Evolutionary conservation across 2,329 filamentous ascomycete species (phyloP).

Genomic region (Diaporthe sp.): DNA sequence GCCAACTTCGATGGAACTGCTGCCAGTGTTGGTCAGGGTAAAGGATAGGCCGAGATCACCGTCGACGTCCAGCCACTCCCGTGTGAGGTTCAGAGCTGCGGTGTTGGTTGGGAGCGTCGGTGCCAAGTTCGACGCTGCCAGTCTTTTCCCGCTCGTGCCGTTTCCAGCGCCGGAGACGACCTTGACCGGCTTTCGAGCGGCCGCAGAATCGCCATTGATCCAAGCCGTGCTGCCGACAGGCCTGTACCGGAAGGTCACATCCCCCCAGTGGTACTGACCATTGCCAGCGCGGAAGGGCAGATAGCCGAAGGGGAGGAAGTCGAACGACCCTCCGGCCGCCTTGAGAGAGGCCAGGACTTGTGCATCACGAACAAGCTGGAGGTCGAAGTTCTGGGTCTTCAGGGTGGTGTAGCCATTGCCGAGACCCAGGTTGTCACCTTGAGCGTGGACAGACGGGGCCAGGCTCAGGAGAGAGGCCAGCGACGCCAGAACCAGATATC

Average conservation of each 20-base stretch:
- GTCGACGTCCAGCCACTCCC: constrained; percentile 64
- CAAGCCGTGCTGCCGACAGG: constrained; percentile 54
- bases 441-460: constrained; percentile 18
- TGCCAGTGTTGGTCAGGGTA: constrained; percentile 61
- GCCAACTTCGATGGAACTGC: constrained; percentile 63
- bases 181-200: constrained; percentile 53
- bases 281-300: constrained; percentile 61
- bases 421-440: constrained; percentile 54
- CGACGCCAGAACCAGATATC: constrained; percentile 4
- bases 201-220: constrained; percentile 62
- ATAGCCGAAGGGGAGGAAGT: constrained; percentile 68
- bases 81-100: constrained; percentile 59
- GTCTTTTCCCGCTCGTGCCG: constrained; percentile 41
- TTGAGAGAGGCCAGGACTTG: constrained; percentile 64
- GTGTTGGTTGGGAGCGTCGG: constrained; percentile 55
- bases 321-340: constrained; percentile 57
- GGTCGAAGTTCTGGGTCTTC: constrained; percentile 57
- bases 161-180: constrained; percentile 44
- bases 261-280: constrained; percentile 70
- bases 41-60: constrained; percentile 66
- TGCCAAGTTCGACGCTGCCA: constrained; percentile 57
- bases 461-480: constrained; percentile 18
- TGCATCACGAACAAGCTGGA: constrained; percentile 57
- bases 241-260: constrained; percentile 70
- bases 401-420: constrained; percentile 56